Evolutionary conservation across 2,329 filamentous ascomycete species (phyloP).

Genomic region (Dryadomyces quercivorus): DNA sequence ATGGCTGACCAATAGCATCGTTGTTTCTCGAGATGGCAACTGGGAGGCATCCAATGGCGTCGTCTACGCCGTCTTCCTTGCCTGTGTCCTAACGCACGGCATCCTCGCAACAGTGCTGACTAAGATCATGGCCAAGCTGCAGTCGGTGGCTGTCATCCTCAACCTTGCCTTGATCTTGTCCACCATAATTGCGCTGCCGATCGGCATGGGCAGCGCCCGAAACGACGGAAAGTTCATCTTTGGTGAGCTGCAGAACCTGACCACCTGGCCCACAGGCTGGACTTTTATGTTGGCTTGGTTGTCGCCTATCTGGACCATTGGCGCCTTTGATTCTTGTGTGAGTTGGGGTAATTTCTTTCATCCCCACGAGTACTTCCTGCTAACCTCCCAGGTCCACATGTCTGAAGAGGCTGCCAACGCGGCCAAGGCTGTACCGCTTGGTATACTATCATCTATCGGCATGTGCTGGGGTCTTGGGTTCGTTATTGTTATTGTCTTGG

Average conservation of each 20-base stretch:
- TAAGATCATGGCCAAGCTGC: conserved; percentile 46
- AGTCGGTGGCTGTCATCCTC: conserved; percentile 40
- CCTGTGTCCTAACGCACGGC: conserved; percentile 39
- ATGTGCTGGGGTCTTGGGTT: conserved; percentile 41
- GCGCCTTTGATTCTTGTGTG: conserved; percentile 44
- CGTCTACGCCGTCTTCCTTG: conserved; percentile 45
- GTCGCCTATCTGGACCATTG: conserved; percentile 49
- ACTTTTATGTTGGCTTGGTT: conserved; percentile 49
- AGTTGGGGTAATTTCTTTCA: conserved; percentile 18
- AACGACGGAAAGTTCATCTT: conserved; percentile 41
- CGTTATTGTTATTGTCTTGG: conserved; percentile 43
- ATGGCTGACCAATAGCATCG: conserved; percentile 23
- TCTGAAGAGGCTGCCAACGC: conserved; percentile 50
- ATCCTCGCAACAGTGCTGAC: conserved; percentile 38
- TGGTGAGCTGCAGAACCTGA: conserved; percentile 40
- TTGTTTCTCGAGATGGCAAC: conserved; percentile 40
- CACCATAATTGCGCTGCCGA: conserved; percentile 43
- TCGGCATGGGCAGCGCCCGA: conserved; percentile 28
- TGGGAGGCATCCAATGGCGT: conserved; percentile 43
- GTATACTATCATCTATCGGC: conserved; percentile 45
- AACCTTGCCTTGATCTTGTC: conserved; percentile 43
- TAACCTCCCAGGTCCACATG: conserved; percentile 20
- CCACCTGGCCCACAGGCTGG: conserved; percentile 44
- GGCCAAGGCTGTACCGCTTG: conserved; percentile 35
- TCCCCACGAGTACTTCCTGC: neutral